Percentiles rank a stretch among this genome's conserved stretches.
Conservation (phyloP, 2,329 filamentous ascomycete genomes). For the Ascochyta fabae region DNA sequence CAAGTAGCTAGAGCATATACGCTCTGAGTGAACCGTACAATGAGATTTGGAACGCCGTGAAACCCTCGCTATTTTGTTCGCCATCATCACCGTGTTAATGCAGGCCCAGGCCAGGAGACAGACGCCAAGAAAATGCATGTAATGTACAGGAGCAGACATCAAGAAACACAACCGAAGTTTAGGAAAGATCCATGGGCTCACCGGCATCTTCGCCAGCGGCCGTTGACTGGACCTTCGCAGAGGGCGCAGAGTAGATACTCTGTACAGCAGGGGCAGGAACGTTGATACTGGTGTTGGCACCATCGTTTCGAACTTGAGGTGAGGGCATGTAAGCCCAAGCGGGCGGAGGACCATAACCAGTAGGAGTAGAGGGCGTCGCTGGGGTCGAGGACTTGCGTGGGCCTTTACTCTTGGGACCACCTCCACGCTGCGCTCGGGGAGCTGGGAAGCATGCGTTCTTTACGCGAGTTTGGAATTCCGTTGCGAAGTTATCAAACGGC, state of each 20-base stretch:
- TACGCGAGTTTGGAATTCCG: conserved; percentile 45
- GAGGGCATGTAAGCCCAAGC: conserved; percentile 30
- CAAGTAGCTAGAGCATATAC: neutral
- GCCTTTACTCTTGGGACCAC: conserved; percentile 22
- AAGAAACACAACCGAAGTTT: neutral
- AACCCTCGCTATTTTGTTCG: conserved; percentile 16
- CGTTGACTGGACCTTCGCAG: conserved; percentile 8
- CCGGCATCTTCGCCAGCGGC: conserved; percentile 8
- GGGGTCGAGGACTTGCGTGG: conserved; percentile 31
- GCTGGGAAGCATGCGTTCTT: conserved; percentile 43
- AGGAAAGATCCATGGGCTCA: conserved; percentile 33
- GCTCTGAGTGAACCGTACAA: neutral
- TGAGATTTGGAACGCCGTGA: conserved; percentile 3
- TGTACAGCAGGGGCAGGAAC: conserved; percentile 23
- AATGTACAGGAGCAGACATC: conserved; percentile 8
- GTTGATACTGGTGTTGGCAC: conserved; percentile 30
- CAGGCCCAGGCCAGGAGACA: conserved; percentile 13
- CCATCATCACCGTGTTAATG: conserved; percentile 13
- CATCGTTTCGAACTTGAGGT: conserved; percentile 27
- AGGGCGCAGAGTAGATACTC: conserved; percentile 17
- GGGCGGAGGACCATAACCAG: conserved; percentile 21
- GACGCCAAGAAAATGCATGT: conserved; percentile 16
- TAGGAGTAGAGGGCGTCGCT: conserved; percentile 25
- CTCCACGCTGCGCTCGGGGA: conserved; percentile 31
- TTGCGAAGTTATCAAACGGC: conserved; percentile 45